These are phyloP conservation scores for Stephania cephalantha DNA, from an alignment of 164 flowering plant genomes.

Conservation along the genomic window DNA sequence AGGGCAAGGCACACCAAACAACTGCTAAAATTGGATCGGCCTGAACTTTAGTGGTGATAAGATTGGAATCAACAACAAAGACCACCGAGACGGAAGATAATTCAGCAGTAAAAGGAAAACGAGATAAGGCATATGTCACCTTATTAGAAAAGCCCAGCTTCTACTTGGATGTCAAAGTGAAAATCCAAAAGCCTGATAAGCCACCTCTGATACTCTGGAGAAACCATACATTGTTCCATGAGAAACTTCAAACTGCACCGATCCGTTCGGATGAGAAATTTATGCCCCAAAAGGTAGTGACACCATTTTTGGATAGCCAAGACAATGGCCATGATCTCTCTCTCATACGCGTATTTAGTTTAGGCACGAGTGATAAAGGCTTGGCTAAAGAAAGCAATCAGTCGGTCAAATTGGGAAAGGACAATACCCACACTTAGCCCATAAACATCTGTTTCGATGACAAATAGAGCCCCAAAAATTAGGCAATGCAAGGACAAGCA, in stretches of 20 bases:
- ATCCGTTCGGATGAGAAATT: slow-evolving; percentile 3
- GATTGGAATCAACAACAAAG: too few species aligned
- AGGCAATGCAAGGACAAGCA: slow-evolving; percentile 3
- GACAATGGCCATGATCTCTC: background rate
- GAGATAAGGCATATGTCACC: too few species aligned
- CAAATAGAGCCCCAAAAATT: slow-evolving; percentile 10
- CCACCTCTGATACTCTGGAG: too few species aligned
- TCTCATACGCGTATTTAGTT: background rate
- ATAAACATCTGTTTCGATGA: background rate
- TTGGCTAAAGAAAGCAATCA: background rate
- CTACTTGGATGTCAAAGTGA: too few species aligned
- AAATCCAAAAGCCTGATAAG: too few species aligned
- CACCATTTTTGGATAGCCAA: background rate
- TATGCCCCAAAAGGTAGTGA: background rate
- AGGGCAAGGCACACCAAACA: too few species aligned
- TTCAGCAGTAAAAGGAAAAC: too few species aligned
- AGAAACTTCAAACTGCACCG: background rate
- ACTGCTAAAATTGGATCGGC: too few species aligned
- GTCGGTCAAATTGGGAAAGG: background rate
- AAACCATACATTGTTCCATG: too few species aligned
- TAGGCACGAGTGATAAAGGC: background rate
- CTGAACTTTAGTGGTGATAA: too few species aligned
- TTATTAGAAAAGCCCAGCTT: too few species aligned
- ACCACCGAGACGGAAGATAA: too few species aligned
- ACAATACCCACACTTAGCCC: background rate